Evolutionary conservation across 495 filamentous ascomycete species (phyloP).

Genomic region (Aspergillus indologenus): DNA sequence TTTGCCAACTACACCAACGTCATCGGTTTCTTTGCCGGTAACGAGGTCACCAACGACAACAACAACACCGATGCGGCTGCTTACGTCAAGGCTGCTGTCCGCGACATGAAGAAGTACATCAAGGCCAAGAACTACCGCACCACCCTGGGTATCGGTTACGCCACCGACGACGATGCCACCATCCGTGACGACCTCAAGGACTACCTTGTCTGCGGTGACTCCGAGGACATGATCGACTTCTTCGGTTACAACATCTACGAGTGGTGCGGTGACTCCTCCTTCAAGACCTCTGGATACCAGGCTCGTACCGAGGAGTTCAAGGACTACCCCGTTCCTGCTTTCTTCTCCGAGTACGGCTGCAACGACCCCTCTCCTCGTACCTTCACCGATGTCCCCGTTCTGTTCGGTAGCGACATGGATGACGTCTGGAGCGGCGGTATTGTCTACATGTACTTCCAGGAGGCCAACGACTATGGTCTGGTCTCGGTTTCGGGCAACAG

Average conservation of each 20-base stretch:
- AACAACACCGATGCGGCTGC: constrained; percentile 86
- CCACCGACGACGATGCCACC: constrained; percentile 82
- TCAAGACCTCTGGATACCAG: constrained; percentile 70
- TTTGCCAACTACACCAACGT: constrained; percentile 80
- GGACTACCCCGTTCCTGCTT: constrained; percentile 85
- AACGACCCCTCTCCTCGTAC: constrained; percentile 71
- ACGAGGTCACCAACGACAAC: constrained; percentile 85
- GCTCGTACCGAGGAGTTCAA: constrained; percentile 78
- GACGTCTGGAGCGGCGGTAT: constrained; percentile 90
- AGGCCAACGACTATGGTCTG: constrained; percentile 86
- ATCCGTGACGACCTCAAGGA: constrained; percentile 76
- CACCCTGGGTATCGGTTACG: constrained; percentile 83
- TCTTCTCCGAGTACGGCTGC: constrained; percentile 99
- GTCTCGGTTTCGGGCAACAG: constrained; percentile 56
- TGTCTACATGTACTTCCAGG: constrained; percentile 97
- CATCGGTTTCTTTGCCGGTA: constrained; percentile 96
- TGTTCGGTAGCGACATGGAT: constrained; percentile 81
- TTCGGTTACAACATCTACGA: constrained; percentile 99
- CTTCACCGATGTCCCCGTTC: constrained; percentile 79
- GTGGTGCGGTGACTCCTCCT: constrained; percentile 87
- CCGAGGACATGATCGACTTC: constrained; percentile 75
- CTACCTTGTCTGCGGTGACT: constrained; percentile 88
- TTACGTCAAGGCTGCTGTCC: constrained; percentile 95
- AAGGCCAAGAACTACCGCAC: constrained; percentile 66
- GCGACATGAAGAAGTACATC: constrained; percentile 95